Percentiles rank a stretch among this genome's conserved stretches.
Evolutionary conservation across 805 yeast species (phyloP).

Genomic region (Pichia nakasei): DNA sequence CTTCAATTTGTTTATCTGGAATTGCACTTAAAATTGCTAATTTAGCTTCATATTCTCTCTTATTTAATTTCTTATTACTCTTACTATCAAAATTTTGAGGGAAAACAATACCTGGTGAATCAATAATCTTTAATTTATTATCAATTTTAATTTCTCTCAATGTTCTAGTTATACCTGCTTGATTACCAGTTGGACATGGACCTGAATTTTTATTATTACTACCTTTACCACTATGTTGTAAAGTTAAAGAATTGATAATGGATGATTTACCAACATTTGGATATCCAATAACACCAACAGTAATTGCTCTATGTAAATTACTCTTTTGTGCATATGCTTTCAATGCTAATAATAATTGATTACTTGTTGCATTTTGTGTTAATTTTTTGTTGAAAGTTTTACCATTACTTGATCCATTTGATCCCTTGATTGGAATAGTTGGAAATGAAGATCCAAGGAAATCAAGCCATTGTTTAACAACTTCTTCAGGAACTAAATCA

Average conservation of each 20-base stretch:
- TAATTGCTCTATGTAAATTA: conserved; percentile 78
- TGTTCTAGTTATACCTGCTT: conserved; percentile 93
- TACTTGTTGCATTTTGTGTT: conserved; percentile 63
- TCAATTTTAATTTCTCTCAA: conserved; percentile 90
- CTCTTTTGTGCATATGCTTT: conserved; percentile 79
- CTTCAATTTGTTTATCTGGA: conserved; percentile 77
- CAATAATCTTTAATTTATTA: conserved; percentile 77
- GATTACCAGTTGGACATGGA: conserved; percentile 95
- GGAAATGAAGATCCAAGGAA: conserved; percentile 80
- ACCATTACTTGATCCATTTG: conserved; percentile 63
- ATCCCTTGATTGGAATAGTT: conserved; percentile 79
- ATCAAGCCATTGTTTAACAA: conserved; percentile 74
- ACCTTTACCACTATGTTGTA: conserved; percentile 57
- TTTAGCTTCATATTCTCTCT: conserved; percentile 74
- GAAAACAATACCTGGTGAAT: conserved; percentile 97
- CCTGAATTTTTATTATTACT: conserved; percentile 30
- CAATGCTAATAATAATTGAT: conserved; percentile 65
- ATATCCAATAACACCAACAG: conserved; percentile 94
- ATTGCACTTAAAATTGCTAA: conserved; percentile 80
- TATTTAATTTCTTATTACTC: conserved; percentile 34
- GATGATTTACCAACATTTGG: conserved; percentile 97
- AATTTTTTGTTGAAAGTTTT: conserved; percentile 65
- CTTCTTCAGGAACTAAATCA: conserved; percentile 83
- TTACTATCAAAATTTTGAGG: conserved; percentile 38
- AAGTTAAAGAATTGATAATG: conserved; percentile 78